phyloP scores from a whole-genome alignment of 805 yeast genomes.

The Lipomyces sp. region DNA sequence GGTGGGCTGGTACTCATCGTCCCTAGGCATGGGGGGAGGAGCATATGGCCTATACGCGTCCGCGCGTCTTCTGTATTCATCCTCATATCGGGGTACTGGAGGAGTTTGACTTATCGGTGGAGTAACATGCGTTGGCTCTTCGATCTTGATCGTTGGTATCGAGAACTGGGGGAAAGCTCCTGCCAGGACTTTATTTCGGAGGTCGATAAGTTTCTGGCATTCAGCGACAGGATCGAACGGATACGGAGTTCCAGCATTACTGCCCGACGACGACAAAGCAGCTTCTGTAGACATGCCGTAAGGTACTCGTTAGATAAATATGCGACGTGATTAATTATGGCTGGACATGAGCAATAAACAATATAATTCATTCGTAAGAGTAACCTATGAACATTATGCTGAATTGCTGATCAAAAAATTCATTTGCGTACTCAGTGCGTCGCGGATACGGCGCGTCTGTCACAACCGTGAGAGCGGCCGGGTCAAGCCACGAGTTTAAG shows the following conservation, averaged over 20 bases:
- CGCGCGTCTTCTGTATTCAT: slow-evolving; percentile 1
- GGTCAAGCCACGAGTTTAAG: not conserved
- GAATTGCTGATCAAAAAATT: too few species aligned
- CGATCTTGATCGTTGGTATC: not conserved
- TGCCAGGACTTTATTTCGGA: slow-evolving; percentile 27
- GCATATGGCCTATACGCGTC: slow-evolving; percentile 10
- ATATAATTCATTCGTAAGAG: too few species aligned
- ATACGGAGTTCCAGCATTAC: not conserved
- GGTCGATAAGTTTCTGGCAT: slow-evolving; percentile 32
- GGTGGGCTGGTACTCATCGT: slow-evolving; percentile 8
- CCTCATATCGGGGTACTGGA: not conserved
- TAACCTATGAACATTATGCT: too few species aligned
- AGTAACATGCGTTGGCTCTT: slow-evolving; percentile 3
- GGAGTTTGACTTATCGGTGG: slow-evolving; percentile 3
- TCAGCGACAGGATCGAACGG: slow-evolving; percentile 34
- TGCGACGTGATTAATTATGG: not conserved
- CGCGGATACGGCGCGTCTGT: not conserved
- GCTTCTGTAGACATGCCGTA: not conserved
- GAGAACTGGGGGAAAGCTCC: slow-evolving; percentile 32
- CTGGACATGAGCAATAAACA: not conserved
- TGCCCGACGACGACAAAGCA: not conserved
- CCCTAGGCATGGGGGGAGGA: not conserved
- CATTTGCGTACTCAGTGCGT: not conserved
- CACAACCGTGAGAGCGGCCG: not conserved
- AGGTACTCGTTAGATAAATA: not conserved